Evolutionary conservation across 805 yeast genomes (phyloP), one percentile per base, ranked within the genome.

Genomic region (Suhomyces sp.): DNA sequence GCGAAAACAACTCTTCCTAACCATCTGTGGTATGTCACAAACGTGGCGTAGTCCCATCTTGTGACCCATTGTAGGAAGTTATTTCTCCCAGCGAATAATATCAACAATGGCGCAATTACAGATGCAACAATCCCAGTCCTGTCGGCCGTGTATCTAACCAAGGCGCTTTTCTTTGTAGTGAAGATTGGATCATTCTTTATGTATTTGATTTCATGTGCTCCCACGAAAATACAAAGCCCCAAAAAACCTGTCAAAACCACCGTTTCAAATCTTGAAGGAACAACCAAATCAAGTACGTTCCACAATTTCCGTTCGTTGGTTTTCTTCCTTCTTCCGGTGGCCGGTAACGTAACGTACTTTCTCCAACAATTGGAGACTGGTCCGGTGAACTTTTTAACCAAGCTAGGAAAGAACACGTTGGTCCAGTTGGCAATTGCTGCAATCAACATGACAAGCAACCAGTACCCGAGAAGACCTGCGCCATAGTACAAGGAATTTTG

Each of bases 101-200:
- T 49, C 48, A 64, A 48, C 22, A 50, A 52, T 4, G 66, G 67
- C 17, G 60, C 55, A 44, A 61, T n/a, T 52, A 77, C 72, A 3
- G 75, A 65, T 7, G 62, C 68, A 45, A 82, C 61, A 26, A 84
- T 74, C 2, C 84, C 87, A 1, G 84, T 60, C 60, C 89, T 71
- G 58, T 82, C 82, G 36, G 79, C 83, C 47, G 67, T 55, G 50
- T 73, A 77, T 35, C 66, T 53, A 42, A 48, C 38, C 19, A 57
- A 46, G 5, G 64, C 61, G 7, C n/a, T 22, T 3, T 17, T 23
- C 23, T 42, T 56, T 23, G 46, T 7, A 9, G 17, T 26, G 48
- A 50, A 65, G 8, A 61, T 12, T 1, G 66, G 63, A 46, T 64
- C 61, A 5, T 52, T 53, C 1, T 33, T 41, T 1, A 53, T 41